phyloP scores from a whole-genome alignment of 257 asterid genomes.

The Nicotiana obtusifolia region DNA sequence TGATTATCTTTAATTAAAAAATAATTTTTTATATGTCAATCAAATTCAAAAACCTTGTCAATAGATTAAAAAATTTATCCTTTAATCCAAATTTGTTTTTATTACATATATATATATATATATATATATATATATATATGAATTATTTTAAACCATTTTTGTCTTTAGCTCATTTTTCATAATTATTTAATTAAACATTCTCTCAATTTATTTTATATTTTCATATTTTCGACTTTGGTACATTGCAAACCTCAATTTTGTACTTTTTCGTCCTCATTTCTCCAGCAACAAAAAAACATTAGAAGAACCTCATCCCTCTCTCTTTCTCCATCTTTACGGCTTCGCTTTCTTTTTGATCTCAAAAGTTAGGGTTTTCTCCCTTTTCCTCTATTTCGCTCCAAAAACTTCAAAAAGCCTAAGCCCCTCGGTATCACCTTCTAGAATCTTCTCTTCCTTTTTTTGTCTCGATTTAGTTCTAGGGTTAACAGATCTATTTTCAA shows the following conservation, averaged over 20 bases:
- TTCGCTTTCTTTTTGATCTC: constrained; percentile 21
- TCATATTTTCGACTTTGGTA: neutral
- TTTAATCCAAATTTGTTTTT: no score
- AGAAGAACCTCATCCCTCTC: constrained; percentile 2
- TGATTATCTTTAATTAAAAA: no score
- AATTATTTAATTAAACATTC: neutral
- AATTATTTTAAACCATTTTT: no score
- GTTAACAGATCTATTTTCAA: constrained; percentile 48
- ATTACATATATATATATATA: no score
- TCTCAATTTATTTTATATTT: neutral
- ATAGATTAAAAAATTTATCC: no score
- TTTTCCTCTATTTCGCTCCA: constrained; percentile 14
- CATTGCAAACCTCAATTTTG: constrained; percentile 15
- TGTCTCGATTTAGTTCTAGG: constrained; percentile 18
- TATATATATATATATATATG: no score
- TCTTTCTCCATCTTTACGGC: constrained; percentile 25
- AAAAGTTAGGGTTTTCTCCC: constrained; percentile 42
- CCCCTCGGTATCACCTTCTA: constrained; percentile 9
- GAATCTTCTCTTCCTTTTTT: constrained; percentile 16
- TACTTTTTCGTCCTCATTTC: constrained; percentile 11
- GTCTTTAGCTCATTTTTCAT: no score
- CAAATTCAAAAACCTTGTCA: no score
- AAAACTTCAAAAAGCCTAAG: neutral
- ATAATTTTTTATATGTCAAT: no score
- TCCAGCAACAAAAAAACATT: constrained; percentile 8